phyloP scores from a whole-genome alignment of 2,329 filamentous ascomycete species.

The Fusarium sp. region DNA sequence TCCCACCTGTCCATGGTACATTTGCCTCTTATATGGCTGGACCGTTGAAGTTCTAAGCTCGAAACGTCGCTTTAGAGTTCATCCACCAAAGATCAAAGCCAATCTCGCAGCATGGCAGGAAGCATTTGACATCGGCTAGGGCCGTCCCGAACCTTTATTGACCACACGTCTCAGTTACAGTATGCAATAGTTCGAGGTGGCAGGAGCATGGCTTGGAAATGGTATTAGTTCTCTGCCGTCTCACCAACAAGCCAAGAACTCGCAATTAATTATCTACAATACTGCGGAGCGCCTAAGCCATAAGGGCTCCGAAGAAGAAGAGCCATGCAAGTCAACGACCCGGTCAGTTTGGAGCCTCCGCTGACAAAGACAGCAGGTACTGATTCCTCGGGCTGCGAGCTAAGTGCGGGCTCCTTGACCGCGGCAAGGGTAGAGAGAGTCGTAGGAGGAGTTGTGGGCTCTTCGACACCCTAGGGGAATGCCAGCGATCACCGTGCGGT shows the following conservation, averaged over 20 bases:
- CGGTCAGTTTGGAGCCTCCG: neutral
- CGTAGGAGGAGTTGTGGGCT: neutral
- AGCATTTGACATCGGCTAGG: neutral
- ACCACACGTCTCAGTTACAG: neutral
- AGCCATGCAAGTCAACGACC: neutral
- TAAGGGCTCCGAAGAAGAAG: neutral
- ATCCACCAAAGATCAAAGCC: neutral
- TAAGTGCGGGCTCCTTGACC: neutral
- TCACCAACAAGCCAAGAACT: neutral
- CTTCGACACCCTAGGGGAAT: neutral
- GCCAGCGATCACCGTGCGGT: neutral
- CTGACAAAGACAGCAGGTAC: neutral
- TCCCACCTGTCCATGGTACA: neutral
- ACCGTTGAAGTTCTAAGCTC: neutral
- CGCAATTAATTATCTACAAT: neutral
- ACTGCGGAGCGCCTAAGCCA: neutral
- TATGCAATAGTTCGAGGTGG: neutral
- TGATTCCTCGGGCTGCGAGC: neutral
- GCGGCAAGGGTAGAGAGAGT: neutral
- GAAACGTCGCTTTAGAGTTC: neutral
- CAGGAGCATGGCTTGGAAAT: neutral
- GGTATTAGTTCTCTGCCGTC: neutral
- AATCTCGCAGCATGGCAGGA: neutral
- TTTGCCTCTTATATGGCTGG: neutral
- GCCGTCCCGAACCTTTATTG: neutral